Evolutionary conservation across 2,329 filamentous ascomycete species (phyloP).

Genomic region (Scedosporium boydii): DNA sequence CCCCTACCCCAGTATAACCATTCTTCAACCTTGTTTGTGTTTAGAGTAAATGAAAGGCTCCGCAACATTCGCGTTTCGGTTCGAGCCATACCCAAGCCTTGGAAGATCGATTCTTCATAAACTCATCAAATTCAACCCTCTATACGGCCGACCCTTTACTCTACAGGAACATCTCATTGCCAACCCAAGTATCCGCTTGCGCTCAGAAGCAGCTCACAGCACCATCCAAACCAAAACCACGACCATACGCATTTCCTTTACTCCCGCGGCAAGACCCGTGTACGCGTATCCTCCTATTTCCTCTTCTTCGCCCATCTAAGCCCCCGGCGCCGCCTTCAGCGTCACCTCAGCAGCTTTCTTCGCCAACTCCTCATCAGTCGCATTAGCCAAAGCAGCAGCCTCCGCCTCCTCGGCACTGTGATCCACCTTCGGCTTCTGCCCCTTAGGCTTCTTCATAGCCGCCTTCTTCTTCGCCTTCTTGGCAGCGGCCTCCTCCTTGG

Average conservation of each 20-base stretch:
- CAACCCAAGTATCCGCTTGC: background rate
- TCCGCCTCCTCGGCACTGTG: constrained; percentile 9
- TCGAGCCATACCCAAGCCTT: too few species aligned
- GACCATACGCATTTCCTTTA: background rate
- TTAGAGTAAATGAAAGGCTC: too few species aligned
- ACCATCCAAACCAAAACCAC: background rate
- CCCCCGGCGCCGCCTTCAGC: background rate
- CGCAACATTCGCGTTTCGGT: too few species aligned
- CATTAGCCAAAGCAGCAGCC: background rate
- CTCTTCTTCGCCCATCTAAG: background rate
- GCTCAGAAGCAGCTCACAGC: background rate
- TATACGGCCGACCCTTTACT: background rate
- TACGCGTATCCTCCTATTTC: background rate
- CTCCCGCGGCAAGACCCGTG: background rate
- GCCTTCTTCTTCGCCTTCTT: constrained; percentile 42
- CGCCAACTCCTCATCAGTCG: background rate
- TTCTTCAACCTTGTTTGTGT: too few species aligned
- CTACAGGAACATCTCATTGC: background rate
- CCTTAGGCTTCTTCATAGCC: constrained; percentile 39
- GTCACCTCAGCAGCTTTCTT: background rate
- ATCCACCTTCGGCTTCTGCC: constrained; percentile 27
- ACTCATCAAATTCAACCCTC: constrained; percentile 1
- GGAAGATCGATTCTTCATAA: background rate
- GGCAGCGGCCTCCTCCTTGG: constrained; percentile 49
- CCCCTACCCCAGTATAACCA: too few species aligned